Base-by-base conservation (phyloP, 202 grass and related monocot species). In the Alloteropsis angusta region DNA sequence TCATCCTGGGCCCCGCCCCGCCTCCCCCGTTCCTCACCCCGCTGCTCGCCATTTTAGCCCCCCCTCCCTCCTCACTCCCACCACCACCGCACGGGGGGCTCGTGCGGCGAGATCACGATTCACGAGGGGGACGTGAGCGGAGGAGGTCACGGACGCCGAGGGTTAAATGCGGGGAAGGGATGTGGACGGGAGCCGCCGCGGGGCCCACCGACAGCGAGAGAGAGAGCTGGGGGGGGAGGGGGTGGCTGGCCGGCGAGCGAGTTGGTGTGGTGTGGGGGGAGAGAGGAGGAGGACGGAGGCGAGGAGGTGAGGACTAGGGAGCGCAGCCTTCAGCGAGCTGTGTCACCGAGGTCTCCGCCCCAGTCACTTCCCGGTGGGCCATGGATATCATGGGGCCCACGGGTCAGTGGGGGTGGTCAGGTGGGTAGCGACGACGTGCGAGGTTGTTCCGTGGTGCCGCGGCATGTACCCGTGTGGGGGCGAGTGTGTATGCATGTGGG, bases 11-110 rank as follows among this genome's bases (percentile, higher is more conserved):
- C 1, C 79, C 80, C 43, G n/a, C 74, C 30, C 85, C 89, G 35
- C 83, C 80, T 53, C 87, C 87, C 52, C 93, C 90, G 19, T 85
- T 88, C 68, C 86, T 85, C 56, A 21, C 18, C 15, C 88, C 88
- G 68, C 80, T 75, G 66, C 86, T 82, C 63, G 83, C 68, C 88
- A 91, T 83, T 83, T 44, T 56, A 79, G 25, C 80, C 35, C 3
- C 3, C 54, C 4, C 9, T 11, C 54, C 65, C 65, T 50, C 59
- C 8, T 35, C 22, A 6, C 57, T 22, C 9, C 32, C 35, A 35
- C 61, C 60, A 28, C 17, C 68, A 54, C 71, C 34, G 16, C 65
- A 23, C 78, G 80, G 37, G 60, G 35, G 9, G 7, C 72, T 60
- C 76, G 71, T 35, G 37, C 37, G 38, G 28, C 3, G 72, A 56